Evolutionary conservation across 495 filamentous ascomycete genomes (phyloP), one percentile per base, ranked within the genome.

Genomic region (Penicillium psychrofluorescens): DNA sequence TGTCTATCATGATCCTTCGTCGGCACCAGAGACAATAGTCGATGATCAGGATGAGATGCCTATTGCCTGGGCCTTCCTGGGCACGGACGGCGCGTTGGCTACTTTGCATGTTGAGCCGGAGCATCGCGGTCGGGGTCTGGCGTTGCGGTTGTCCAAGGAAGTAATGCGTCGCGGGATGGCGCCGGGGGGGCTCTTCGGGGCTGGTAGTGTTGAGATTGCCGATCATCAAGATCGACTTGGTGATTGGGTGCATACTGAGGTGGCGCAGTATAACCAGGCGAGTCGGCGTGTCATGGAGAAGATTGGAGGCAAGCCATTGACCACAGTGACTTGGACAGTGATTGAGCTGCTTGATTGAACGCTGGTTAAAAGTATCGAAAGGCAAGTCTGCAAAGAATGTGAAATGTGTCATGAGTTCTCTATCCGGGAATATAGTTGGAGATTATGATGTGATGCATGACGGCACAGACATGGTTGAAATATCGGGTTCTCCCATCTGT

Each of bases 241-340:
- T 3, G 45, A 44, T 11, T 74, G 64, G 68, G 63, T 59, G 31
- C 70, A 75, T 63, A 56, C 68, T 11, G 71, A 78, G 50, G 70
- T 77, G 29, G 56, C 63, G 11, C 54, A 44, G 43, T 57, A 50
- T 34, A 78, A 79, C 59, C 29, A 35, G 36, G 70, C 58, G 11
- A 76, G 76, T 62, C 54, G 63, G 35, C 65, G 68, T 30, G 72
- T 79, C 2, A 76, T 77, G 67, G 67, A 65, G 48, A 68, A 65
- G 51, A 40, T 76, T 38, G 76, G 76, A 4, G 68, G 68, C 6
- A 45, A 49, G 49, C 48, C 66, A 8, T 49, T 54, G 34, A 65
- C 64, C 48, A 55, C 56, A 27, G 61, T 61, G 38, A 54, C 59
- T 11, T 77, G 72, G 67, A 52, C 65, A 9, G 55, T 66, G 27